Conservation (phyloP, 1,284 basidiomycete species). For the Mrakiaceae sp. region DNA sequence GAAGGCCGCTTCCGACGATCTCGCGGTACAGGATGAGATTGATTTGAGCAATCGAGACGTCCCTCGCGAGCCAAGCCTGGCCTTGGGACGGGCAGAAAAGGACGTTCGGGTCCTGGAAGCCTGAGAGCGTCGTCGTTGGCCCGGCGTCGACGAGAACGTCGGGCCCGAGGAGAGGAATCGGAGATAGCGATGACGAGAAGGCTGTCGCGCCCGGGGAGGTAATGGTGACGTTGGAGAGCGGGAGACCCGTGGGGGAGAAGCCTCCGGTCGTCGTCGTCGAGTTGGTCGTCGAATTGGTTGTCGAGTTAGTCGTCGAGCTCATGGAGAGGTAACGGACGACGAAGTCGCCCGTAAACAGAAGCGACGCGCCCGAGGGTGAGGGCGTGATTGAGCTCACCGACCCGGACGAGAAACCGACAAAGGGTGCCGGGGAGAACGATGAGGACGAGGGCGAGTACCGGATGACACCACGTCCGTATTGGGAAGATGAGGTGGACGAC, state of each 20-base stretch:
- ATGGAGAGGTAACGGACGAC: slow-evolving; percentile 28
- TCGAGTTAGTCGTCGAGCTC: slow-evolving; percentile 48
- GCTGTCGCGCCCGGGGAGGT: slow-evolving; percentile 62
- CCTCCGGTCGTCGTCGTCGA: slow-evolving; percentile 31
- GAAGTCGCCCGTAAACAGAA: slow-evolving; percentile 61
- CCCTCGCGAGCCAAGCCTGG: slow-evolving; percentile 71
- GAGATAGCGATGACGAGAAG: slow-evolving; percentile 81
- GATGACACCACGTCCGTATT: slow-evolving; percentile 54
- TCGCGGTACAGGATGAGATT: slow-evolving; percentile 60
- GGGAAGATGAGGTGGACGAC: slow-evolving; percentile 41
- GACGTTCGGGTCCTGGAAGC: slow-evolving; percentile 58
- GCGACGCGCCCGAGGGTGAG: slow-evolving; percentile 55
- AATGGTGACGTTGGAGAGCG: slow-evolving; percentile 32
- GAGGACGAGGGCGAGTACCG: slow-evolving; percentile 56
- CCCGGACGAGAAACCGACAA: slow-evolving; percentile 66
- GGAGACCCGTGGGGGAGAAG: slow-evolving; percentile 19
- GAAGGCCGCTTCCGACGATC: slow-evolving; percentile 60
- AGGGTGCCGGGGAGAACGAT: slow-evolving; percentile 65
- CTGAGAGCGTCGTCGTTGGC: slow-evolving; percentile 52
- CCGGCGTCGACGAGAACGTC: slow-evolving; percentile 54
- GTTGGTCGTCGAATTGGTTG: slow-evolving; percentile 59
- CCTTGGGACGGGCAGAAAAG: slow-evolving; percentile 74
- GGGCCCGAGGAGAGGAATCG: slow-evolving; percentile 54
- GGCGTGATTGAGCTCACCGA: slow-evolving; percentile 65
- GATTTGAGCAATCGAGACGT: slow-evolving; percentile 56